Conservation (phyloP, 345 rosid genomes). For the Eucalyptus tenuipes region DNA sequence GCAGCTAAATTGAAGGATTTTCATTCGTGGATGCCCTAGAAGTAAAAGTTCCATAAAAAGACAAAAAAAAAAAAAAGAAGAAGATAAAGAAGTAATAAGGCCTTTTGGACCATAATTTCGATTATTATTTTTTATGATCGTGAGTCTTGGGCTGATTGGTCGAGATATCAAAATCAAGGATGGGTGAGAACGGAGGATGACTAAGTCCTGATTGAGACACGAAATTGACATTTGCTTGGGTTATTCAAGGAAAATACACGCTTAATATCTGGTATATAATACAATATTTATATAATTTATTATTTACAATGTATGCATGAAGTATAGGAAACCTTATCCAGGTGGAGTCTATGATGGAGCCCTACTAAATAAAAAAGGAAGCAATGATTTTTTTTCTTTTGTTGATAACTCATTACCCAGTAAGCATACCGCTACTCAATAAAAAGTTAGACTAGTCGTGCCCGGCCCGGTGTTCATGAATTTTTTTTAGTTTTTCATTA, state of each 20-base stretch:
- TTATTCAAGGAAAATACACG: not conserved
- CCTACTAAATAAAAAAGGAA: not conserved
- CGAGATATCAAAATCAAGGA: not conserved
- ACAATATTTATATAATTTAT: not conserved
- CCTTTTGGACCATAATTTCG: not conserved
- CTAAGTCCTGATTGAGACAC: not conserved
- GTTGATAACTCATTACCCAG: not conserved
- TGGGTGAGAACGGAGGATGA: not conserved
- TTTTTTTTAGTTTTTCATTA: not conserved
- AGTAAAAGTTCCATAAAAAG: not conserved
- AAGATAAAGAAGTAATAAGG: not conserved
- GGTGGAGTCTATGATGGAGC: not conserved
- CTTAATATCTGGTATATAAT: not conserved
- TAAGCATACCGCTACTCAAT: not conserved
- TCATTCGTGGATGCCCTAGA: not conserved
- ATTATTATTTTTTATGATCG: not conserved
- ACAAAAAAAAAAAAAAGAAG: accelerated
- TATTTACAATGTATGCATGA: not conserved
- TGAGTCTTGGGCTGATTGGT: not conserved
- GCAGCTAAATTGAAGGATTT: not conserved
- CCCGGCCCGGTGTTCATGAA: not conserved
- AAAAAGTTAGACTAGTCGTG: not conserved
- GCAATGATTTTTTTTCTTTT: not conserved
- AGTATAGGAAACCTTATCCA: not conserved
- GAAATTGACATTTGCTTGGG: not conserved